Percentiles rank a stretch among this genome's conserved stretches.
Conservation (phyloP, 1,284 basidiomycete genomes). For the Kalmanozyma brasiliensis region DNA sequence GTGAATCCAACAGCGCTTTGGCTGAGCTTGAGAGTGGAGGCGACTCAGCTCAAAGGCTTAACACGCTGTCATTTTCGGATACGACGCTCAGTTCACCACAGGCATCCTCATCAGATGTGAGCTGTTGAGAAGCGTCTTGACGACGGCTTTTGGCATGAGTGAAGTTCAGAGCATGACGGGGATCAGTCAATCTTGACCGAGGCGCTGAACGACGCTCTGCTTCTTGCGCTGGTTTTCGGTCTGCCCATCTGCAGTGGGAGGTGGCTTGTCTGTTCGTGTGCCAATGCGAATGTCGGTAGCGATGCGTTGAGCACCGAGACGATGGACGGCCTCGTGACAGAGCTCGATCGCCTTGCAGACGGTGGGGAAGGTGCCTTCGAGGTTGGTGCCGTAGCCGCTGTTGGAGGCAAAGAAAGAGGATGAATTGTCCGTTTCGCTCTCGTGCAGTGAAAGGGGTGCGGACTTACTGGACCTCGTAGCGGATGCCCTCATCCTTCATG, state of each 20-base stretch:
- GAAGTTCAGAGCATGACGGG: no score
- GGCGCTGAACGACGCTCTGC: conserved; percentile 59
- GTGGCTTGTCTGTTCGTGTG: conserved; percentile 60
- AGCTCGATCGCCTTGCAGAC: conserved; percentile 61
- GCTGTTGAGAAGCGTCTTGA: no score
- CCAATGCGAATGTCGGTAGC: conserved; percentile 67
- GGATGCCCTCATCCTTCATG: conserved; percentile 57
- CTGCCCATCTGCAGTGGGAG: conserved; percentile 33
- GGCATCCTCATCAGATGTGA: no score
- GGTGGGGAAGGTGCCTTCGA: conserved; percentile 60
- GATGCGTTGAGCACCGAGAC: conserved; percentile 63
- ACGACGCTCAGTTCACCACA: no score
- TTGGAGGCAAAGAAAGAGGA: background rate
- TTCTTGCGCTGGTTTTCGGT: conserved; percentile 65
- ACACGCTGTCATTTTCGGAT: no score
- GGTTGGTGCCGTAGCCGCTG: conserved; percentile 67
- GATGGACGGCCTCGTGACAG: conserved; percentile 65
- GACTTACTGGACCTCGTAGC: conserved; percentile 63
- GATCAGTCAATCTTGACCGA: conserved; percentile 22
- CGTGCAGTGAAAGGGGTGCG: background rate
- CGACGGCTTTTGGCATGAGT: no score
- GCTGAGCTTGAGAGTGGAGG: conserved; percentile 10
- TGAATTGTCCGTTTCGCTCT: conserved; percentile 3
- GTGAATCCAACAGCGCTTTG: conserved; percentile 3
- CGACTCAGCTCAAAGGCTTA: no score